Base-by-base conservation (phyloP, 768 basidiomycete genomes). In the Russula compacta region DNA sequence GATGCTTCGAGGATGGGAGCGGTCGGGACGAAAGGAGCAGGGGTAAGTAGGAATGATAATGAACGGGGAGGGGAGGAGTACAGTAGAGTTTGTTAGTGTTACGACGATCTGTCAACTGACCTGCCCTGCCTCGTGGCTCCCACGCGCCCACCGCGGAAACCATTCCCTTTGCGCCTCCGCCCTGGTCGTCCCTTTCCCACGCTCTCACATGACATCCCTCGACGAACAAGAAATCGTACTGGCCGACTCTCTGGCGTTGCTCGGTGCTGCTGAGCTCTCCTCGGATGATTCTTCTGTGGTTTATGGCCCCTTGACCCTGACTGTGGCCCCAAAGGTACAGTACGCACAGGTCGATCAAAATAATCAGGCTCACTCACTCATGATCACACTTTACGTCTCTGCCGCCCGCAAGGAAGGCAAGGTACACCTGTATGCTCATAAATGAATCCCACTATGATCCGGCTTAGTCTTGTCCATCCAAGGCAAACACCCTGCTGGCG, bases 401-500 rank as follows among this genome's bases (percentile, higher is more conserved):
- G 32, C 6, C 11, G 33, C 17, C 6, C 11, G 33, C 17, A 35
- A 56, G 21, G 21, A 35, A 56, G 21, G 44, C 19, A 38, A 47
- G 35, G 46, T 38, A 29, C 24, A 43, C 0, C 32, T 29, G 12
- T 40, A 8, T 38, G 21, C 38, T 53, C 12, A 47, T 56, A 35
- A 38, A 55, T 44, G 19, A 46, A 21, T 36, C 35, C 33, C 21
- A 38, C 55, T 29, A 8, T 29, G 24, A 29, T n/a, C n/a, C 56
- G 46, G 24, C 46, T 56, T 32, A 62, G 12, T 29, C 9, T 24
- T 19, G 12, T 38, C 46, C 21, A 8, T 38, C 42, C 59, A 24
- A 87, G 85, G 83, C 86, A 33, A 86, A 82, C 62, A 86, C 84
- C 14, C 76, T 87, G 10, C 75, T 89, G 21, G 87, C 86, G 52